Evolutionary conservation across 768 basidiomycete species (phyloP), one percentile per base, ranked within the genome.

Genomic region (Tricholoma furcatifolium): DNA sequence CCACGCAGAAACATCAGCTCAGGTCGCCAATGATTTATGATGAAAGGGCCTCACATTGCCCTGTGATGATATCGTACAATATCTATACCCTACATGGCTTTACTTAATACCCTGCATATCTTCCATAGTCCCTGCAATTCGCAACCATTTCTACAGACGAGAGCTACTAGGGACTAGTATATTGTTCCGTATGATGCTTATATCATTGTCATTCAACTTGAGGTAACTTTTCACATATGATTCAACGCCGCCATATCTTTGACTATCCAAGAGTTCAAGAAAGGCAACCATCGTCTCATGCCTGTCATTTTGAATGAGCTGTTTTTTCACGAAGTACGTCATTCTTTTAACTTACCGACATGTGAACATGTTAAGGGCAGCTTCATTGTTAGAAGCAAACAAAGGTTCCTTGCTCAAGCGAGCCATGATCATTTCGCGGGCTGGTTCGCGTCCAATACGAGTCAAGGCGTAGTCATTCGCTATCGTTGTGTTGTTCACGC

Each of bases 311-410:
- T 17, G n/a, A 15, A 23, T 56, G 46, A 42, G 55, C 17, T 42
- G 47, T 42, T 34, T 35, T 31, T 44, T 43, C 35, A 17, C 8
- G 15, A 15, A 30, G 50, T 42, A 40, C 34, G 39, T 21, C 27
- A 49, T 43, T 39, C 31, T 43, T 35, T 12, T 23, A 24, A 58
- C 79, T 47, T 63, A 88, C 89, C 85, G 79, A 59, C 88, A 91
- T 4, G 85, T 82, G 47, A 92, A 82, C 87, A 91, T 88, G 55
- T 88, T 91, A n/a, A 89, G 71, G 2, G 88, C 88, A 20, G 88
- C 87, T 50, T 87, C 81, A 38, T 77, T 81, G 59, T 90, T 86
- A 6, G 83, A 76, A 1, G 86, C 84, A 63, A 91, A 91, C 11
- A 88, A 54, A 0, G 90, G 87, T 53, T 89, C 86, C 60, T 84